These are phyloP conservation scores for Amphicarpaea edgeworthii DNA, from an alignment of 306 rosid genomes.

Conservation along the genomic window DNA sequence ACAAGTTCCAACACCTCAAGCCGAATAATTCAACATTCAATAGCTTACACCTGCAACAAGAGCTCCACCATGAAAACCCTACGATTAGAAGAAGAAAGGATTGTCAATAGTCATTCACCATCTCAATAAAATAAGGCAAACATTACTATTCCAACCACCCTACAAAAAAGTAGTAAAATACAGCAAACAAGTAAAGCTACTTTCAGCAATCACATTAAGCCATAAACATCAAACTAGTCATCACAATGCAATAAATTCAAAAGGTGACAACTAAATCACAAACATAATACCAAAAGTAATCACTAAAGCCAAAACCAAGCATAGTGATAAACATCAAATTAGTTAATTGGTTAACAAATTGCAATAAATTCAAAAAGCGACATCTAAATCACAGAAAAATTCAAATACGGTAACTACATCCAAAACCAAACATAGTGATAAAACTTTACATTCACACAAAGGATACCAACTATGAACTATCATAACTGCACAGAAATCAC, in stretches of 20 bases:
- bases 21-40: constrained; percentile 6
- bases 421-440: neutral
- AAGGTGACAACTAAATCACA: constrained; percentile 6
- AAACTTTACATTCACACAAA: constrained; percentile 20
- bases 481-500: constrained; percentile 14
- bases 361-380: neutral
- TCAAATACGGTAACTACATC: neutral
- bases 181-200: constrained; percentile 17
- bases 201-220: constrained; percentile 1
- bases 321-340: constrained; percentile 4
- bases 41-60: constrained; percentile 17
- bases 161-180: neutral
- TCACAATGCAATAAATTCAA: constrained; percentile 4
- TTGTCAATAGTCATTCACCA: neutral
- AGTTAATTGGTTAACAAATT: constrained; percentile 4
- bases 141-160: neutral
- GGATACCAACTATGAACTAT: constrained; percentile 6
- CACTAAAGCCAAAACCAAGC: constrained; percentile 1
- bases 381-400: constrained; percentile 11
- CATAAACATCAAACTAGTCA: neutral
- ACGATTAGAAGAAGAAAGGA: constrained; percentile 12
- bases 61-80: constrained; percentile 29
- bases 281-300: neutral
- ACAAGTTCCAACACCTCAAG: constrained; percentile 29
- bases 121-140: neutral